Evolutionary conservation across 371 early-diverging fungal genomes (phyloP).

Genomic region (Rhizopus arrhizus): DNA sequence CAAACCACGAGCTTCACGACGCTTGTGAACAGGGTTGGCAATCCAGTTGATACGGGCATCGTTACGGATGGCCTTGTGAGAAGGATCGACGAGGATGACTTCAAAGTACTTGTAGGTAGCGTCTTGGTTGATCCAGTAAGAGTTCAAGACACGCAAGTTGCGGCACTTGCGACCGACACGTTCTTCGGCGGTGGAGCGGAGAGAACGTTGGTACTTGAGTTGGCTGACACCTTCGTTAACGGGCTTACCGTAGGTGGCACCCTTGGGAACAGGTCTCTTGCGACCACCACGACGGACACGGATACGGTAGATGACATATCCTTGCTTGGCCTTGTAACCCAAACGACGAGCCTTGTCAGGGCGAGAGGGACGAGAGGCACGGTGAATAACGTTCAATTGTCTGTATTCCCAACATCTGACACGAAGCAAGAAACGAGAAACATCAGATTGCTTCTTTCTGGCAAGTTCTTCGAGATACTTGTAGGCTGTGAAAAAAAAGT

Average conservation of each 20-base stretch:
- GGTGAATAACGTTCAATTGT: constrained; percentile 96
- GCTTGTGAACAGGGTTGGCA: constrained; percentile 96
- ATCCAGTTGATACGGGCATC: constrained; percentile 99
- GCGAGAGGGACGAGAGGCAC: constrained; percentile 97
- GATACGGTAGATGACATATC: constrained; percentile 96
- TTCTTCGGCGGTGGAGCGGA: constrained; percentile 94
- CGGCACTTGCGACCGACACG: constrained; percentile 95
- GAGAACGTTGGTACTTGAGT: constrained; percentile 94
- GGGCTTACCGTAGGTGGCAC: constrained; percentile 98
- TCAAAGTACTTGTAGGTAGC: constrained; percentile 98
- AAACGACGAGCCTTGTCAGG: constrained; percentile 99
- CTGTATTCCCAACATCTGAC: constrained; percentile 96
- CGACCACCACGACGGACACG: constrained; percentile 98
- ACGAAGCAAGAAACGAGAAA: constrained; percentile 97
- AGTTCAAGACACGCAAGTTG: constrained; percentile 96
- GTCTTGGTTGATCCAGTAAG: constrained; percentile 99
- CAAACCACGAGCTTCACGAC: constrained; percentile 97
- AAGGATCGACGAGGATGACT: constrained; percentile 97
- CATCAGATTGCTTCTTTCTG: constrained; percentile 99
- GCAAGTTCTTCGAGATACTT: constrained; percentile 97
- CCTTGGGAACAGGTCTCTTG: constrained; percentile 95
- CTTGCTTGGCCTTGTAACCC: constrained; percentile 99
- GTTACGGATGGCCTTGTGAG: constrained; percentile 96
- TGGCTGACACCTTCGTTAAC: constrained; percentile 96
- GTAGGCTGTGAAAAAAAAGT: constrained; percentile 60